Conservation (phyloP, 352 stramenopile species). For the Phytophthora megakarya region DNA sequence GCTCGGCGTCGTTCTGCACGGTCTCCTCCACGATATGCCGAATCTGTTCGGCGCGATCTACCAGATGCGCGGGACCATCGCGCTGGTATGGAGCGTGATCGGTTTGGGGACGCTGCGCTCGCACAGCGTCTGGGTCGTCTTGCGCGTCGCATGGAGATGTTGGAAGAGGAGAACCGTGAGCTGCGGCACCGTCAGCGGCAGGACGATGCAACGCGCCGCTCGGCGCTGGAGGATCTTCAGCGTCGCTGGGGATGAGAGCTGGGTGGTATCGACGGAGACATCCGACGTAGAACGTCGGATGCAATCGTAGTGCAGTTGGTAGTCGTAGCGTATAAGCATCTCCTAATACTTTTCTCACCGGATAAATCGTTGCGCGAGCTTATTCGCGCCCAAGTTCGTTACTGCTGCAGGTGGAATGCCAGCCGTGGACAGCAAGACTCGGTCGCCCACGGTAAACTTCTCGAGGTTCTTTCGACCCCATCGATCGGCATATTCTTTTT, state of each 20-base stretch:
- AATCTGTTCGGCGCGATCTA: constrained; percentile 1
- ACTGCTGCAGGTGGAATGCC: constrained; percentile 3
- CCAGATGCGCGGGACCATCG: neutral
- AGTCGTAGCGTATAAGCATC: constrained; percentile 26
- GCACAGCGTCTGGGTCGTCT: neutral
- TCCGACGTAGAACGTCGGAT: constrained; percentile 23
- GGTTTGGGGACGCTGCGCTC: neutral
- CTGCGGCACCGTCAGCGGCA: neutral
- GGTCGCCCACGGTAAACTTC: constrained; percentile 9
- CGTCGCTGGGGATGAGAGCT: constrained; percentile 3
- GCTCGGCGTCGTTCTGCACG: neutral
- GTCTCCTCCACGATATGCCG: constrained; percentile 3
- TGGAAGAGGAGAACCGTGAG: constrained; percentile 1
- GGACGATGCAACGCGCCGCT: too few relatives aligned
- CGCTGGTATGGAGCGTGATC: neutral
- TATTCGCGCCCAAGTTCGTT: constrained; percentile 12
- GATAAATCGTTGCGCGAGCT: constrained; percentile 22
- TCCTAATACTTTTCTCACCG: neutral
- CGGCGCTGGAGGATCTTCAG: neutral
- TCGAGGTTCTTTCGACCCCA: too few relatives aligned
- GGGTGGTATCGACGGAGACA: constrained; percentile 10
- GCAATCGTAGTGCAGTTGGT: constrained; percentile 9
- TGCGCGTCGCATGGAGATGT: neutral
- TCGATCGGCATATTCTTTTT: too few relatives aligned
- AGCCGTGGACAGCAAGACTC: constrained; percentile 25